phyloP scores from a whole-genome alignment of 2,329 filamentous ascomycete species.

The Xylariaceae sp. region DNA sequence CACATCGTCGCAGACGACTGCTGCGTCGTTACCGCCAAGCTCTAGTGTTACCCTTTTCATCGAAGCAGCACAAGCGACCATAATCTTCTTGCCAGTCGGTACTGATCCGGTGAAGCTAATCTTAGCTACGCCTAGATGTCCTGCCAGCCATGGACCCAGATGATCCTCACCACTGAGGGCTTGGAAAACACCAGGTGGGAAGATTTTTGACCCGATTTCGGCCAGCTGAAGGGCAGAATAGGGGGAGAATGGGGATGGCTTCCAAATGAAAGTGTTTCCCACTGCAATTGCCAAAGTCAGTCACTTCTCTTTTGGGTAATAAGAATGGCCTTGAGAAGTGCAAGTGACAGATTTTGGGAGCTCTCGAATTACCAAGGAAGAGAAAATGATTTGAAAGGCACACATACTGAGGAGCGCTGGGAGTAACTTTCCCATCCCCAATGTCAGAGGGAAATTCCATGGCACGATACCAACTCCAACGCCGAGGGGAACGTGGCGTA shows the following conservation, averaged over 20 bases:
- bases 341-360: too few species aligned
- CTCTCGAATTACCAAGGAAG: too few species aligned
- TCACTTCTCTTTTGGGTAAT: too few species aligned
- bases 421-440: conserved; percentile 51
- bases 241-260: conserved; percentile 52
- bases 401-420: conserved; percentile 52
- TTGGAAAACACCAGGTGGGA: conserved; percentile 60
- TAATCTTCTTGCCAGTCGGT: conserved; percentile 57
- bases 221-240: conserved; percentile 48
- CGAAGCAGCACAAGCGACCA: conserved; percentile 51
- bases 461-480: conserved; percentile 47
- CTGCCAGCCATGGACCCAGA: conserved; percentile 55
- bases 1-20: conserved; percentile 54
- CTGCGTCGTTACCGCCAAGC: conserved; percentile 58
- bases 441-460: conserved; percentile 55
- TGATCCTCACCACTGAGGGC: conserved; percentile 57
- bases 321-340: too few species aligned
- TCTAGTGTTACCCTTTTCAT: conserved; percentile 63
- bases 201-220: conserved; percentile 54
- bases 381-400: too few species aligned
- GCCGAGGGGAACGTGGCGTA: conserved; percentile 38
- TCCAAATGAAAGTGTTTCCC: conserved; percentile 52
- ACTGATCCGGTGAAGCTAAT: conserved; percentile 62
- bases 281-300: too few species aligned
- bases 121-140: conserved; percentile 58